These are phyloP conservation scores for Chlorella sp. DNA, from an alignment of 139 green algal species.

Conservation along the genomic window DNA sequence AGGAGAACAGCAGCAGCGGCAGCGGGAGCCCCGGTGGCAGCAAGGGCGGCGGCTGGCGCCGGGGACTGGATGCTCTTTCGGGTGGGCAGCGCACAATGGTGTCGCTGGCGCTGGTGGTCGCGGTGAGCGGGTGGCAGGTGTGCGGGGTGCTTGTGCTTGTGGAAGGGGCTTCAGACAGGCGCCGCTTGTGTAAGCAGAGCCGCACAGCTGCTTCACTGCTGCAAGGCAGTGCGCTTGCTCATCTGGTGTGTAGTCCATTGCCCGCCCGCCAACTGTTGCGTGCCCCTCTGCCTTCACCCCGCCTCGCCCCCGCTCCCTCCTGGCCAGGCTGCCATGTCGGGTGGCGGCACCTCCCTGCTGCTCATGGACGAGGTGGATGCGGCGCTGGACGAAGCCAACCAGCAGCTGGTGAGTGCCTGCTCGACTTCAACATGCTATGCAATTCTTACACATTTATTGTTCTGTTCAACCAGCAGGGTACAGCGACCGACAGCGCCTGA, in stretches of 20 bases:
- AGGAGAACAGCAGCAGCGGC: background rate
- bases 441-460: background rate
- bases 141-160: background rate
- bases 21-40: background rate
- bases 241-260: background rate
- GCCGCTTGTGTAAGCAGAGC: background rate
- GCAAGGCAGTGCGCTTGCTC: background rate
- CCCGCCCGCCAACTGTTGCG: background rate
- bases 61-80: constrained; percentile 50
- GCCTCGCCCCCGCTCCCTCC: background rate
- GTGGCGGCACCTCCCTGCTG: constrained; percentile 29
- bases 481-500: background rate
- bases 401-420: constrained; percentile 33
- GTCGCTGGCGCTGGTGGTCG: constrained; percentile 65
- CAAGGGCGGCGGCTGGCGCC: background rate
- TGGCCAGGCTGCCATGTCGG: constrained; percentile 23
- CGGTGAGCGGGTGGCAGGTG: constrained; percentile 12
- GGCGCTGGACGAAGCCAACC: constrained; percentile 72
- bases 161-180: background rate
- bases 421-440: too few species aligned
- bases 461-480: background rate
- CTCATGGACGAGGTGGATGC: constrained; percentile 70
- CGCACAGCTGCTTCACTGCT: background rate
- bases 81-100: constrained; percentile 71
- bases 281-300: background rate